Base-by-base conservation (phyloP, 805 yeast species). In the Jamesozyma lodderae region DNA sequence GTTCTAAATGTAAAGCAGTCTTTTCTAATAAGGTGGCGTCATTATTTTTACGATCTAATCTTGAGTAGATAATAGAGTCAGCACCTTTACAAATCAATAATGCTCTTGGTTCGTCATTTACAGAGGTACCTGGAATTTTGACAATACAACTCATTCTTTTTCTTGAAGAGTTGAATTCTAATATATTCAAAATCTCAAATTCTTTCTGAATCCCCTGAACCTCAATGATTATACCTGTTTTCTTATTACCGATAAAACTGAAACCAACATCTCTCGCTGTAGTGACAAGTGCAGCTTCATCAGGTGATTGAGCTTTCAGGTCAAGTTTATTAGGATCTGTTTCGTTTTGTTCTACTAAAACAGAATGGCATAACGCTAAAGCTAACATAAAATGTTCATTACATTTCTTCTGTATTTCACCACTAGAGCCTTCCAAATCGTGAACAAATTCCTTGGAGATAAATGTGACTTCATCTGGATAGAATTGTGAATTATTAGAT, bases 101-200 rank as follows among this genome's bases (percentile, higher is more conserved):
- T 0, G 80, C 85, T 36, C 68, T 75, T 22, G 77, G 77, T 36
- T 72, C 70, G 24, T 64, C 73, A 33, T 60, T 62, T 20, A 66
- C 64, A 4, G 42, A 47, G 3, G 55, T 53, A 10, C 73, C 57
- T 1, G 87, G 86, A 27, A 83, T 66, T 55, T 81, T 81, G 31
- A 83, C 67, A 44, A 83, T 78, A 11, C 83, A 81, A 70, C 88
- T 80, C 94, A 82, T 82, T 69, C 94, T 77, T 64, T 82, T 82
- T 66, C 94, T 76, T 0, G 90, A 79, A 3, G 92, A 82, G 51
- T 83, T 83, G 61, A 83, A 83, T 52, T 83, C 94, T 41, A 83
- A 59, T 16, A 79, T 70, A 52, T 81, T 82, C 42, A 83, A 60
- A 22, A 83, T 64, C 53, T 81, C 85, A 56, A 75, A 82, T 48